Base-by-base conservation (phyloP, 2,329 filamentous ascomycete genomes). In the Pestalotiopsis sp. region DNA sequence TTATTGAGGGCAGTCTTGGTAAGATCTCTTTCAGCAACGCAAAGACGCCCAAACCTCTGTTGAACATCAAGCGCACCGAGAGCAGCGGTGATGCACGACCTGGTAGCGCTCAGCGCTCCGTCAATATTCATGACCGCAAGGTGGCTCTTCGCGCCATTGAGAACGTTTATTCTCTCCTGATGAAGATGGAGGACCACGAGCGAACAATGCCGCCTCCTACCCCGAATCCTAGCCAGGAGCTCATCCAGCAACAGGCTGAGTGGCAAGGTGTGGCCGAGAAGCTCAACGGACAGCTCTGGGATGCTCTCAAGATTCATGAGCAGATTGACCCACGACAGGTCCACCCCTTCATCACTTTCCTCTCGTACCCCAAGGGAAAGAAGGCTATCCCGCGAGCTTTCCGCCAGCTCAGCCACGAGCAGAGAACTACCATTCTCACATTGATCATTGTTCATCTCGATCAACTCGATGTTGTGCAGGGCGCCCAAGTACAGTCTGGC, bases 1-100 rank as follows among this genome's bases (percentile, higher is more conserved):
- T 98, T 23, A 95, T 99, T 69, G 95, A 98, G 78, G 96, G 96
- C 31, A 98, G 94, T 77, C 83, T 99, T 64, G 96, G 96, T 73
- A 99, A 98, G 84, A 99, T 99, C 68, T 97, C 95, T 0, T 99
- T 98, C 83, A 98, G 95, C 85, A 99, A 99, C 76, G 94, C 96
- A 62, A 99, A 98, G 85, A 97, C 96, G 0, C 96, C 96, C 0
- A 96, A 97, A 80, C 94, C 95, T 17, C 85, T 98, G 68, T 90
- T 99, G 64, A 99, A 97, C 79, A 95, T 99, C 83, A 98, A 97
- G 85, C 92, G 95, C 40, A 86, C 89, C 23, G 95, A 98, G 65
- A 90, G 86, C 72, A 84, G 84, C 56, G 88, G 90, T 59, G 88
- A 91, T 68, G 78, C 82, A 36, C 85, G 87, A 36, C 83, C 88